These are phyloP conservation scores for Acrocalymma vagum DNA, from an alignment of 2,329 filamentous ascomycete species.

Conservation along the genomic window DNA sequence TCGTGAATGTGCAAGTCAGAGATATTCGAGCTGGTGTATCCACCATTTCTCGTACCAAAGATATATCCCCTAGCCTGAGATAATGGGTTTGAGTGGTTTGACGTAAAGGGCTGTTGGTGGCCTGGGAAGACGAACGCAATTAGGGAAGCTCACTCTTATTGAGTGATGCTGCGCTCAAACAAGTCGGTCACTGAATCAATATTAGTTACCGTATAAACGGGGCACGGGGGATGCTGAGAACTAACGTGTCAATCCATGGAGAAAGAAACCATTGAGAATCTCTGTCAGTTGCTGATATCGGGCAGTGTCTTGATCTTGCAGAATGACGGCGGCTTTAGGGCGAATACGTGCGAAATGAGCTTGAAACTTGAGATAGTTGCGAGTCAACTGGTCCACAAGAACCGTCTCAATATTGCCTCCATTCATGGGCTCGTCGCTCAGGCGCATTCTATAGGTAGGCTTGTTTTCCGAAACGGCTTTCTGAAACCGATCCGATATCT, in stretches of 20 bases:
- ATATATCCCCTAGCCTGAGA: too few relatives aligned
- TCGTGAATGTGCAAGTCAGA: too few relatives aligned
- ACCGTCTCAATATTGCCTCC: constrained; percentile 20
- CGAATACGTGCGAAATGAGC: constrained; percentile 17
- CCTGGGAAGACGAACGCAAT: too few relatives aligned
- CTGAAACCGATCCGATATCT: constrained; percentile 20
- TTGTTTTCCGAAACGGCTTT: constrained; percentile 14
- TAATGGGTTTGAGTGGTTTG: too few relatives aligned
- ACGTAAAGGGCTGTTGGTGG: too few relatives aligned
- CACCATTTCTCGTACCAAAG: too few relatives aligned
- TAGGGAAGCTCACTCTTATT: constrained; percentile 1
- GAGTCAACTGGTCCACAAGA: constrained; percentile 22
- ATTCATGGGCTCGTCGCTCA: constrained; percentile 11
- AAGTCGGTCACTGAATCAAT: constrained; percentile 15
- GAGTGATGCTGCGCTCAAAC: constrained; percentile 18
- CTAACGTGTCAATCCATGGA: constrained; percentile 21
- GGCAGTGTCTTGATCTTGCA: constrained; percentile 10
- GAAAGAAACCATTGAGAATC: constrained; percentile 21
- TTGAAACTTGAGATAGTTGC: constrained; percentile 29
- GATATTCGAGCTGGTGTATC: too few relatives aligned
- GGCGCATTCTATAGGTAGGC: constrained; percentile 28
- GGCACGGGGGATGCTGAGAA: too few relatives aligned
- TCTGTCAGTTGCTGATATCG: constrained; percentile 12
- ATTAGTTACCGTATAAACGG: constrained; percentile 3
- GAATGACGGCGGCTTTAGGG: constrained; percentile 18